These are phyloP conservation scores for Tuber melanosporum DNA, from an alignment of 495 filamentous ascomycete species.

Conservation along the genomic window DNA sequence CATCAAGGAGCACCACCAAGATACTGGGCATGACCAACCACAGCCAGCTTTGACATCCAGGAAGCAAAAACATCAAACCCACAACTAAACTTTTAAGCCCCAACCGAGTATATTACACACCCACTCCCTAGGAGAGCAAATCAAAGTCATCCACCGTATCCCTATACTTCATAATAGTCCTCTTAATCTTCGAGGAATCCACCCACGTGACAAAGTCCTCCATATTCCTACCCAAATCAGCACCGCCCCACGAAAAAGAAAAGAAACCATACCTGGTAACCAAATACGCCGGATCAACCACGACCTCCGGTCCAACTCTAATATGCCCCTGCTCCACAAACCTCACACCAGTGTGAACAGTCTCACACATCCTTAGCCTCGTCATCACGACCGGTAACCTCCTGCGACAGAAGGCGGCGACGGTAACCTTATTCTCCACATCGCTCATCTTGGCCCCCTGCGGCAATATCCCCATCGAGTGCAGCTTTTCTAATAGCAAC, in stretches of 20 bases:
- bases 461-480: slow-evolving; percentile 79
- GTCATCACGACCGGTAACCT: slow-evolving; percentile 83
- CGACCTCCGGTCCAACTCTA: slow-evolving; percentile 80
- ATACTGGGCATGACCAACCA: no score
- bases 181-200: slow-evolving; percentile 92
- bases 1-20: no score
- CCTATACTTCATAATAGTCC: slow-evolving; percentile 84
- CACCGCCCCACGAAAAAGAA: slow-evolving; percentile 11
- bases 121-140: slow-evolving; percentile 52
- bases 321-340: slow-evolving; percentile 96
- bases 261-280: slow-evolving; percentile 51
- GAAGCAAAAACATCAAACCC: neutral
- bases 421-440: slow-evolving; percentile 80
- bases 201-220: slow-evolving; percentile 98
- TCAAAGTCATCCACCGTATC: slow-evolving; percentile 97
- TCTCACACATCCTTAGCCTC: slow-evolving; percentile 80
- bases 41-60: slow-evolving; percentile 3
- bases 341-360: slow-evolving; percentile 69
- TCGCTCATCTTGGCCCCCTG: slow-evolving; percentile 64
- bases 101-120: neutral
- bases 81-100: slow-evolving; percentile 2
- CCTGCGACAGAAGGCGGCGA: slow-evolving; percentile 72
- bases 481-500: slow-evolving; percentile 78
- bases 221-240: slow-evolving; percentile 57
- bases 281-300: slow-evolving; percentile 75